A percentile compares a stretch with the other conserved stretches of the same genome.
Conservation (phyloP, 257 asterid species). For the Solanum sitiens region DNA sequence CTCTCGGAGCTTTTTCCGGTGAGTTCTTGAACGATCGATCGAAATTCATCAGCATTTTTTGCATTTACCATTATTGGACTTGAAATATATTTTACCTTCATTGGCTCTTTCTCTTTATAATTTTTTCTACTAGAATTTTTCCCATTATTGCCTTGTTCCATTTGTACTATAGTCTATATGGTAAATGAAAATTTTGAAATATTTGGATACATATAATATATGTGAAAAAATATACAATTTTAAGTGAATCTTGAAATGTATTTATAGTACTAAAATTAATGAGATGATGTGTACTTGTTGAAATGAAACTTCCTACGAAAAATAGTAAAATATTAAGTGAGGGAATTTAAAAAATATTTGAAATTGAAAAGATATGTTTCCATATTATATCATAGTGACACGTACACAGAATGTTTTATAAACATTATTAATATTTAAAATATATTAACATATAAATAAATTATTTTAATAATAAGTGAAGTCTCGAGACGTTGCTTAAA, state of each 20-base stretch:
- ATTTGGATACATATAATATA: background rate
- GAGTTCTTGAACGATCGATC: constrained; percentile 28
- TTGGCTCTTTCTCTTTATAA: background rate
- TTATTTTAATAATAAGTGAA: background rate
- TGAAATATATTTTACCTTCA: constrained; percentile 27
- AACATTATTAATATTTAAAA: too few species aligned
- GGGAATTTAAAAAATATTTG: background rate
- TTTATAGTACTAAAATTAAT: background rate
- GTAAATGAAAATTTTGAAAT: background rate
- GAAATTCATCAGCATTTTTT: constrained; percentile 20
- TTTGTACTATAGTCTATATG: background rate
- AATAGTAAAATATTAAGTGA: background rate
- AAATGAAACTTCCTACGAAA: background rate
- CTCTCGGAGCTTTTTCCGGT: constrained; percentile 10
- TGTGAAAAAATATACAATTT: background rate
- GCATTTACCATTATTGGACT: constrained; percentile 23
- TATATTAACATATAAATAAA: too few species aligned
- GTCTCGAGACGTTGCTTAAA: background rate
- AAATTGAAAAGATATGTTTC: background rate
- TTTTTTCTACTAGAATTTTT: background rate
- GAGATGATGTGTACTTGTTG: background rate
- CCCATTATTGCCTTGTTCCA: background rate
- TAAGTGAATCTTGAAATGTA: background rate
- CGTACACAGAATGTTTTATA: background rate
- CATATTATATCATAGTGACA: background rate